phyloP scores from a whole-genome alignment of 805 yeast genomes.

The Teunomyces atbi region DNA sequence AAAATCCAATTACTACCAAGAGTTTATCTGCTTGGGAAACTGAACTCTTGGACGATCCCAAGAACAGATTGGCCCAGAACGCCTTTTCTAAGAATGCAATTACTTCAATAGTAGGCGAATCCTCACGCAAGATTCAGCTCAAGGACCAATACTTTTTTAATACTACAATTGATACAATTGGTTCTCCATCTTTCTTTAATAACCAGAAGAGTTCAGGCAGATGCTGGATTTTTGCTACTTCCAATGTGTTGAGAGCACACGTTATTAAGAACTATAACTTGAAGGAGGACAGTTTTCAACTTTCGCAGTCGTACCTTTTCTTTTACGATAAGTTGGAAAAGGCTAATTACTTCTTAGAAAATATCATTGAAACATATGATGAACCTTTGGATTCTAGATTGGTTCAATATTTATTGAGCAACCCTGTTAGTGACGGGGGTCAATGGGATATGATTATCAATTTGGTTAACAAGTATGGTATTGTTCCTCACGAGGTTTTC shows the following conservation, averaged over 20 bases:
- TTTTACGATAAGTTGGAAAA: constrained; percentile 87
- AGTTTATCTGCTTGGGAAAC: constrained; percentile 40
- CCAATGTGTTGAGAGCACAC: constrained; percentile 66
- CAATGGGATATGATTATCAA: constrained; percentile 84
- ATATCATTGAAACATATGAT: constrained; percentile 64
- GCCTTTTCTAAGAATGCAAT: constrained; percentile 52
- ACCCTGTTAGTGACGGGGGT: constrained; percentile 82
- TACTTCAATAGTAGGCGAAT: constrained; percentile 39
- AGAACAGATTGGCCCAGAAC: constrained; percentile 52
- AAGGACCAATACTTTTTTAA: constrained; percentile 37
- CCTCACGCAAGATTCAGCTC: constrained; percentile 17
- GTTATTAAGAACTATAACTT: constrained; percentile 62
- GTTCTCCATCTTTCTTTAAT: constrained; percentile 34
- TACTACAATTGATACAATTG: constrained; percentile 33
- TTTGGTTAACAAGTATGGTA: constrained; percentile 74
- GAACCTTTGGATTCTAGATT: constrained; percentile 69
- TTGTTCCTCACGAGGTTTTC: constrained; percentile 70
- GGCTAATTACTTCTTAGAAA: constrained; percentile 76
- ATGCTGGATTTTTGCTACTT: constrained; percentile 88
- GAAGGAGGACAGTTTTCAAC: constrained; percentile 52
- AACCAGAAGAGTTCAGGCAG: constrained; percentile 77
- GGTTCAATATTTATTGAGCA: constrained; percentile 60
- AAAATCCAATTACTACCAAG: constrained; percentile 18
- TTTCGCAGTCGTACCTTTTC: constrained; percentile 76
- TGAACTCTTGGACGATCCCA: constrained; percentile 43